These are phyloP conservation scores for Coniella vitis DNA, from an alignment of 2,329 filamentous ascomycete species.

Conservation along the genomic window DNA sequence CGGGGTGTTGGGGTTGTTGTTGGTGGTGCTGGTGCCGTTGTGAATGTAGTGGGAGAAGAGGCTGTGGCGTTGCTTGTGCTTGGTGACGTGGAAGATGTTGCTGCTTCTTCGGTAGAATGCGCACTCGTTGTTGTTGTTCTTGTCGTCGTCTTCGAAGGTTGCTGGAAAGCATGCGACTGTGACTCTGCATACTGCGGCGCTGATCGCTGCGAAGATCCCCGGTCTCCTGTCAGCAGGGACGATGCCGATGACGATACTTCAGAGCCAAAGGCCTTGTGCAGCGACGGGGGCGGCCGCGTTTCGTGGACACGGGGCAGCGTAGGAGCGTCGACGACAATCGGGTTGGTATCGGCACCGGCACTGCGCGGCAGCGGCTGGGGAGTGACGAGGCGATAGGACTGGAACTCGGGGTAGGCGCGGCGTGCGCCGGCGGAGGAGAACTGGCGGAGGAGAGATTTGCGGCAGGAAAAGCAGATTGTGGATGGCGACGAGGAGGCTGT, in stretches of 20 bases:
- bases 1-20: slow-evolving; percentile 37
- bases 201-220: slow-evolving; percentile 63
- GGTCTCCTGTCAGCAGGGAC: slow-evolving; percentile 48
- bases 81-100: too few species aligned
- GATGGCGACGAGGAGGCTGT: too few species aligned
- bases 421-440: slow-evolving; percentile 32
- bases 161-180: slow-evolving; percentile 27
- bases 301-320: slow-evolving; percentile 44
- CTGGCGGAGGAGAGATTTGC: slow-evolving; percentile 35
- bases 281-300: slow-evolving; percentile 46
- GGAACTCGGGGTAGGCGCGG: slow-evolving; percentile 33
- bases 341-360: slow-evolving; percentile 38
- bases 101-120: too few species aligned
- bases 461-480: slow-evolving; percentile 34
- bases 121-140: too few species aligned
- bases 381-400: slow-evolving; percentile 44
- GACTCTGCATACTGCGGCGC: slow-evolving; percentile 36
- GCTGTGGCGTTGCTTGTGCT: not conserved
- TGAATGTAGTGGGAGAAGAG: not conserved
- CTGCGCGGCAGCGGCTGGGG: slow-evolving; percentile 34
- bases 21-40: not conserved
- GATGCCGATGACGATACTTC: not conserved
- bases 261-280: too few species aligned
- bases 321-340: slow-evolving; percentile 28
- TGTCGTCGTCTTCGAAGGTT: too few species aligned